A percentile compares a stretch with the other conserved stretches of the same genome.
phyloP scores from a whole-genome alignment of 1,284 basidiomycete genomes.

The Sanghuangporus weigelae region DNA sequence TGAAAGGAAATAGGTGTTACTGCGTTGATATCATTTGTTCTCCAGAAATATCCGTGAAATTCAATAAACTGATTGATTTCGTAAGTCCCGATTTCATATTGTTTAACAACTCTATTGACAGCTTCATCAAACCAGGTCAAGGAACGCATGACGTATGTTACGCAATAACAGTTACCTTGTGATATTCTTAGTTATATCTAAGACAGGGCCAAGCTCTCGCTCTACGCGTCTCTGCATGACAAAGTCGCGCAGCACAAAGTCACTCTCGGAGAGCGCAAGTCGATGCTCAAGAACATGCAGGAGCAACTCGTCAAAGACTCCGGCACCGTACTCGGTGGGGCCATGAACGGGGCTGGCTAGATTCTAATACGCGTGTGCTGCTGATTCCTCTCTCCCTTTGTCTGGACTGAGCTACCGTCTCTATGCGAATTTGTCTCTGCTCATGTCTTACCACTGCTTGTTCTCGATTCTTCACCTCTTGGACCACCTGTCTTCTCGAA shows the following conservation, averaged over 20 bases:
- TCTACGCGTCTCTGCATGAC: slow-evolving; percentile 17
- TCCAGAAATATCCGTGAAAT: slow-evolving; percentile 17
- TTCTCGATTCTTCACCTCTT: neutral
- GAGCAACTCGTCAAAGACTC: slow-evolving; percentile 19
- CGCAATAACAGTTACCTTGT: neutral
- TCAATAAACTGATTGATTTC: slow-evolving; percentile 17
- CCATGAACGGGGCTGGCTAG: neutral
- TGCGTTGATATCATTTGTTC: neutral
- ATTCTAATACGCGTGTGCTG: neutral
- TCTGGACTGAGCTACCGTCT: neutral
- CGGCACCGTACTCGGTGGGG: slow-evolving; percentile 16
- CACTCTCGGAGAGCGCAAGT: slow-evolving; percentile 7
- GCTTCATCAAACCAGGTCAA: slow-evolving; percentile 12
- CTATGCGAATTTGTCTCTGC: neutral
- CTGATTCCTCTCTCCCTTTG: neutral
- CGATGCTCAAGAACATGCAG: slow-evolving; percentile 14
- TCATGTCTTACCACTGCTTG: neutral
- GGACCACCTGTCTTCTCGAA: too few species aligned
- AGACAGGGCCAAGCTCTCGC: slow-evolving; percentile 17
- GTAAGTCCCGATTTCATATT: slow-evolving; percentile 3
- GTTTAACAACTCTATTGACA: neutral
- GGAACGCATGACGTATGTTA: slow-evolving; percentile 19
- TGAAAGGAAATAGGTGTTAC: neutral
- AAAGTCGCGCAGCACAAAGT: slow-evolving; percentile 16
- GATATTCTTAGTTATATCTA: neutral